These are phyloP conservation scores for Ustilago loliicola DNA, from an alignment of 1,284 basidiomycete species.

Conservation along the genomic window DNA sequence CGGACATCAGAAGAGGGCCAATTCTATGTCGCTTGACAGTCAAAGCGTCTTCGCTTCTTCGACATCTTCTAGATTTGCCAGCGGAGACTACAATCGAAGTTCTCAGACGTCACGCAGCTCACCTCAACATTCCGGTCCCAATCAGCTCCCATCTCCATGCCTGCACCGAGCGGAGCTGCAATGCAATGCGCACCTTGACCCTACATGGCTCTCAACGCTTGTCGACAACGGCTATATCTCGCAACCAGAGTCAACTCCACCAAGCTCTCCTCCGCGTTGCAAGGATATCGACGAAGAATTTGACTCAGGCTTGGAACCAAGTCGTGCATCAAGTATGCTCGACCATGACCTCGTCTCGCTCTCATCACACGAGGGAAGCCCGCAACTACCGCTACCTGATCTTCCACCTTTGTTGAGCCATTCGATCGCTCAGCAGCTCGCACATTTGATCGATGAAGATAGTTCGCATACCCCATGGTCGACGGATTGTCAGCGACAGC, in stretches of 20 bases:
- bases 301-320: slow-evolving; percentile 21
- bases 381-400: not conserved
- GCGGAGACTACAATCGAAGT: not conserved
- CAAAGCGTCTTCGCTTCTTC: slow-evolving; percentile 7
- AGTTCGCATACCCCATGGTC: not conserved
- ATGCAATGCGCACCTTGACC: not conserved
- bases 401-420: slow-evolving; percentile 5
- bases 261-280: not conserved
- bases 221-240: slow-evolving; percentile 28
- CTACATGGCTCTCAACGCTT: slow-evolving; percentile 17
- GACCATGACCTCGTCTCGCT: slow-evolving; percentile 10
- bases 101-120: not conserved
- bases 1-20: not conserved
- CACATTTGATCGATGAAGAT: not conserved
- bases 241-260: not conserved
- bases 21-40: not conserved
- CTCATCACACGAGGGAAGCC: not conserved
- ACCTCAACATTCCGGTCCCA: not conserved
- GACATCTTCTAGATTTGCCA: not conserved
- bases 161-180: not conserved
- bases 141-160: not conserved
- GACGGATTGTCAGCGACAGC: not conserved
- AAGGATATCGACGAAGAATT: not conserved
- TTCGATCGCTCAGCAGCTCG: slow-evolving; percentile 9
- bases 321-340: slow-evolving; percentile 32